Evolutionary conservation across 108 stramenopile genomes (phyloP), one percentile per base, ranked within the genome.

Genomic region (Aurantiochytrium sp.): DNA sequence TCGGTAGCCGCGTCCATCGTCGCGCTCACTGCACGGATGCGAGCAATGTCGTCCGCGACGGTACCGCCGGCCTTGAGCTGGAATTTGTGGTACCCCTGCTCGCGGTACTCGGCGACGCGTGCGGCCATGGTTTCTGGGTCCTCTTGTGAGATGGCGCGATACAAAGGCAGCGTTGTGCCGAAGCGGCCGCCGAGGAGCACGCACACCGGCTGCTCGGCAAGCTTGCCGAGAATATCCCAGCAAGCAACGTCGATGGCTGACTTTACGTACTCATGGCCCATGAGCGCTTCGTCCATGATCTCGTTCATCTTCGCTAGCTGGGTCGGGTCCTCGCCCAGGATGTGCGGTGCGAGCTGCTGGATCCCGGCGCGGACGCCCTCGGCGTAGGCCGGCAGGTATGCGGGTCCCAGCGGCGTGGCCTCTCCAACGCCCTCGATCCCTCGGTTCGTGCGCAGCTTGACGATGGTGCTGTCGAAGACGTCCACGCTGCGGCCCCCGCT

Each of bases 171-270:
- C 21, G n/a, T 42, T 27, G 69, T 6, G 45, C 87, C 87, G 48
- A 69, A 87, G 8, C 87, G 39, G n/a, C 87, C 87, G 6, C 87
- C 87, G n/a, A 87, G 59, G 21, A 87, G 69, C 34, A 39, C 68
- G 68, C 87, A 87, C 10, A 87, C 68, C 5, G 87, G 69, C 68
- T 68, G 45, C 19, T 87, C 68, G 39, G 52, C 19, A 10, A 87
- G 45, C 69, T 87, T 87, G 24, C 87, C 87, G 5, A 87, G 27
- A 69, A 87, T 87, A 30, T 87, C 87, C 87, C 87, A 87, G 69
- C 87, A 87, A 6, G 87, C 87, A 17, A 87, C 68, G 68, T 87
- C 87, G 6, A 87, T 31, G 4, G 87, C 87, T 0, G 87, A 87
- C 27, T 87, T 87, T 10, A 87, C 87, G 48, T 87, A 87, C n/a